Base-by-base conservation (phyloP, 192 early-diverging fungal genomes). In the Entomortierella beljakovae region DNA sequence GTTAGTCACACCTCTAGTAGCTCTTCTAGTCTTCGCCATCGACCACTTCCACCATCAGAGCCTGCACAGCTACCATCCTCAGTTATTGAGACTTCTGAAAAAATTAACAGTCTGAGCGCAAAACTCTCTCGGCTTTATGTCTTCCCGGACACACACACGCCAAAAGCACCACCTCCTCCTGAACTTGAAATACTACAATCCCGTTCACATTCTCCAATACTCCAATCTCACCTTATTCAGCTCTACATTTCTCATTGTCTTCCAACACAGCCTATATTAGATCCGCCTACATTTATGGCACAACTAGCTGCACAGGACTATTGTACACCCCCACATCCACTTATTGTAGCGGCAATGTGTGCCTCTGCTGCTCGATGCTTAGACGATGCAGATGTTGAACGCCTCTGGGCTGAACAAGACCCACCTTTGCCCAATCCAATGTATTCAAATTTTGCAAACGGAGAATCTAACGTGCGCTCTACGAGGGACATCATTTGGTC, bases 401-500 rank as follows among this genome's bases (percentile, higher is more conserved):
- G 67, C 1, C 57, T 79, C 20, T 79, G 75, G 75, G 65, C 66
- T 3, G 75, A 79, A 42, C 75, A 79, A 25, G 75, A 79, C 25
- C 68, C 62, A 15, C 75, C 75, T 2, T 23, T 79, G 20, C 75
- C 75, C 9, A 70, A 70, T 11, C 75, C 75, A 0, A 61, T 79
- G 16, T 65, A 79, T 38, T 68, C 75, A 16, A 70, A 54, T 42
- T 70, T 61, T 60, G 75, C 75, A 13, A 79, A 79, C 15, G 75
- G 75, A 35, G 75, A 79, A 35, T 23, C 75, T 18, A 56, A 63
- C 38, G 75, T 79, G 3, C 75, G 75, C 15, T 59, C 67, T 6
- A 65, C 75, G 23, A 53, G 75, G 15, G 75, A 70, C 33, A 79
- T 79, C 61, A 79, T 79, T n/a, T 79, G 75, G 67, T 79, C 75